phyloP scores from a whole-genome alignment of 208 protist species.

The Borovskyia barvae region DNA sequence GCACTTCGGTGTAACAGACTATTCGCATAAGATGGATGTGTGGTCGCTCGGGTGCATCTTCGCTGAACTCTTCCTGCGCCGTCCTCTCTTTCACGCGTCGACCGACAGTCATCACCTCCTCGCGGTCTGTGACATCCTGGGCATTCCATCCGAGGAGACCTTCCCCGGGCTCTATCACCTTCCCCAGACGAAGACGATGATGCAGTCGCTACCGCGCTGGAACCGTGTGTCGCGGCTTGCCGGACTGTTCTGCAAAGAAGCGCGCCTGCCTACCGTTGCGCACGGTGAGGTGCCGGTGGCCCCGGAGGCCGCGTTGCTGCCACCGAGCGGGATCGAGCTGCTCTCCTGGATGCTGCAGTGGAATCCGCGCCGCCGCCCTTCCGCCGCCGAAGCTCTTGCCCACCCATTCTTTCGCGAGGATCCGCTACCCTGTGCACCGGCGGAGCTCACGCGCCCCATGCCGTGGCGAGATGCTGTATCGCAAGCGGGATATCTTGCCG shows the following conservation, averaged over 20 bases:
- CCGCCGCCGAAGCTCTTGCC: slow-evolving; percentile 62
- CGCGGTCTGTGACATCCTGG: slow-evolving; percentile 90
- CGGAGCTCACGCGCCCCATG: slow-evolving; percentile 63
- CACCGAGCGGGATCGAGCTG: slow-evolving; percentile 66
- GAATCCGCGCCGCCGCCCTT: slow-evolving; percentile 72
- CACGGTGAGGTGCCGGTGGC: slow-evolving; percentile 17
- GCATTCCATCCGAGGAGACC: slow-evolving; percentile 91
- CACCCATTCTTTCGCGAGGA: slow-evolving; percentile 83
- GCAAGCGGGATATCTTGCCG: background rate
- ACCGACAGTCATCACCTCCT: slow-evolving; percentile 84
- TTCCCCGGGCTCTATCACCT: slow-evolving; percentile 81
- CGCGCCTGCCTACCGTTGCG: slow-evolving; percentile 9
- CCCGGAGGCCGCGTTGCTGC: slow-evolving; percentile 16
- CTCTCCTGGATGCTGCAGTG: slow-evolving; percentile 69
- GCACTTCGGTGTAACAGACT: slow-evolving; percentile 81
- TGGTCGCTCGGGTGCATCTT: slow-evolving; percentile 97
- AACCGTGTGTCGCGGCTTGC: slow-evolving; percentile 52
- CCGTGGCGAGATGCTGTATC: slow-evolving; percentile 27
- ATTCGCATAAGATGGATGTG: slow-evolving; percentile 93
- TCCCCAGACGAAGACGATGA: slow-evolving; percentile 35
- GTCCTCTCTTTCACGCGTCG: slow-evolving; percentile 94
- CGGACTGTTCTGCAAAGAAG: slow-evolving; percentile 36
- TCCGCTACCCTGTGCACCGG: slow-evolving; percentile 61
- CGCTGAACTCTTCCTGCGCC: slow-evolving; percentile 97
- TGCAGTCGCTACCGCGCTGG: slow-evolving; percentile 56